Evolutionary conservation across 2,329 filamentous ascomycete genomes (phyloP).

Genomic region (Ceratocystis colombiana): DNA sequence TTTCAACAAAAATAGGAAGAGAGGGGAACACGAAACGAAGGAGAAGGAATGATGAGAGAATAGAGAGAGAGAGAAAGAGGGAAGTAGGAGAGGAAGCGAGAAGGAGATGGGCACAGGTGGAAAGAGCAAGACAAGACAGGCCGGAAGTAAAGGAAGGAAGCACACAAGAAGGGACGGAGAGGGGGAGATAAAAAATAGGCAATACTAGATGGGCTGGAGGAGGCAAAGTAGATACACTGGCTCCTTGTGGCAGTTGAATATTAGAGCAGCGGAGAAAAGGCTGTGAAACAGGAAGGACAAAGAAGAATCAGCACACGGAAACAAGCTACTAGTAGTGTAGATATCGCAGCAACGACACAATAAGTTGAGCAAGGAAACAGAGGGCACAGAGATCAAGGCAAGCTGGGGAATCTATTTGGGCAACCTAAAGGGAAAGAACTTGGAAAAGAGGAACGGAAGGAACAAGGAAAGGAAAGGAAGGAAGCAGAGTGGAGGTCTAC

Average conservation of each 20-base stretch:
- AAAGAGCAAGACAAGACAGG: background rate
- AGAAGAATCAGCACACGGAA: background rate
- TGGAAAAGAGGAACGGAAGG: background rate
- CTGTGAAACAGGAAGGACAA: background rate
- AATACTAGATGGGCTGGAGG: background rate
- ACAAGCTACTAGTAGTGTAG: background rate
- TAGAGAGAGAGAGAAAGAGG: background rate
- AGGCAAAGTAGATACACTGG: background rate
- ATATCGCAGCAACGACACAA: background rate
- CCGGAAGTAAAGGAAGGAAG: background rate
- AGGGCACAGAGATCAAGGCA: background rate
- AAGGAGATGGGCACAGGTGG: slow-evolving; percentile 5
- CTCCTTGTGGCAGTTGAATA: too few species aligned
- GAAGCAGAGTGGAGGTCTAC: background rate
- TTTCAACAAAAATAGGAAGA: slow-evolving; percentile 10
- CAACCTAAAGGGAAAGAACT: background rate
- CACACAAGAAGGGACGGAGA: background rate
- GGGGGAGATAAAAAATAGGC: background rate
- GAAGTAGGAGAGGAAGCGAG: background rate
- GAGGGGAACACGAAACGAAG: background rate
- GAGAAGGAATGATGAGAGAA: slow-evolving; percentile 16
- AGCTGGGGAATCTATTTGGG: background rate
- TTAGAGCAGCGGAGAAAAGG: background rate
- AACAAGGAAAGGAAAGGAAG: slow-evolving; percentile 3
- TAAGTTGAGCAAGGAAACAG: background rate